Evolutionary conservation across 1,139 yeast genomes (phyloP), one percentile per base, ranked within the genome.

Genomic region (Hansenula sp.): DNA sequence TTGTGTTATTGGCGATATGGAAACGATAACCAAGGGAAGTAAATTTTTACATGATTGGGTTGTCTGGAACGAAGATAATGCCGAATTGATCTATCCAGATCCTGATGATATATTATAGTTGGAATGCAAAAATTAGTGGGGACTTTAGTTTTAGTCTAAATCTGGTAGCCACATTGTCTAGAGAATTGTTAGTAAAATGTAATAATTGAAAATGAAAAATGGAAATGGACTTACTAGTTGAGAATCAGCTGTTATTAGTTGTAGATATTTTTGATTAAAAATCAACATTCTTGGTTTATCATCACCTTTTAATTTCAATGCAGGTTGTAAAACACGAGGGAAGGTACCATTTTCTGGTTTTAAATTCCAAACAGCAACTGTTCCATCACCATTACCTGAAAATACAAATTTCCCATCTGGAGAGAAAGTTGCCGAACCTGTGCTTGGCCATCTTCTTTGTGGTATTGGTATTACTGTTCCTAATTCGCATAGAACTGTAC

Each of bases 1-100:
- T 8, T 87, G 94, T 58, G 77, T 93, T 0, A 69, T 93, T 41
- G 98, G 98, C 2, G 95, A 93, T 63, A 75, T 87, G 67, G 96
- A 86, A 54, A 77, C 80, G 0, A 52, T 79, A 9, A 57, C 59
- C 47, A 70, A 41, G 17, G 67, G 66, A 48, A 65, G 66, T 27
- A 61, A 63, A 30, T 87, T 80, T 56, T 68, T 91, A 46, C 68
- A 71, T 42, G 64, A 70, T 32, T 90, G 96, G 96, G 78, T 79
- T 5, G 64, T 69, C 13, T 84, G 85, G 80, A 84, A 82, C 39
- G 93, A 84, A 51, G 79, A 77, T 3, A 67, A 77, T 46, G 81
- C 75, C 32, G 94, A 85, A 40, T 65, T 90, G 10, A 69, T 87
- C 46, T 91, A 90, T 57, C 90, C 93, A 1, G 76, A 78, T 50